Evolutionary conservation across 2,329 filamentous ascomycete species (phyloP).

Genomic region (Dactylella cylindrospora): DNA sequence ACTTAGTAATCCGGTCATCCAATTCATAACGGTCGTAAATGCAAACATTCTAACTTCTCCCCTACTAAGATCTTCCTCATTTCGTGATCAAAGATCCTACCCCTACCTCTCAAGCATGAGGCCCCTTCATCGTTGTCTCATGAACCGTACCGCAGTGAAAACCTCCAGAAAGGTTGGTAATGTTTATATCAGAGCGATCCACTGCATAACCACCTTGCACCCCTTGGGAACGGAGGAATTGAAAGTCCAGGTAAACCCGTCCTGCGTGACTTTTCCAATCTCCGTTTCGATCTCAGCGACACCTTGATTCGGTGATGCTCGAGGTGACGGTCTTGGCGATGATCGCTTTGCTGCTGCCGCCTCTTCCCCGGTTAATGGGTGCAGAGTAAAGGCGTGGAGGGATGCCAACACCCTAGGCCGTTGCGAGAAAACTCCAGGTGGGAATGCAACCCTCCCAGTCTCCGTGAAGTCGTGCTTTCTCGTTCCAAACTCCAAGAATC

Average conservation of each 20-base stretch:
- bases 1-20: too few species aligned
- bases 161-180: background rate
- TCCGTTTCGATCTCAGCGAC: constrained; percentile 19
- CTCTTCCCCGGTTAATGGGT: constrained; percentile 10
- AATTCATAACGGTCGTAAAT: too few species aligned
- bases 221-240: constrained; percentile 25
- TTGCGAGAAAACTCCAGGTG: constrained; percentile 20
- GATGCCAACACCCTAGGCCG: constrained; percentile 36
- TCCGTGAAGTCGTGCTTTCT: constrained; percentile 19
- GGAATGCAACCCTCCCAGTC: constrained; percentile 30
- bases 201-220: constrained; percentile 40
- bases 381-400: constrained; percentile 25
- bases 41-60: too few species aligned
- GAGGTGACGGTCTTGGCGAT: too few species aligned
- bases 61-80: too few species aligned
- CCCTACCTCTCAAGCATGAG: too few species aligned
- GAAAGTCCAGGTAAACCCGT: constrained; percentile 29
- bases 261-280: constrained; percentile 28
- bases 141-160: background rate
- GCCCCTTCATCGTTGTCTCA: too few species aligned
- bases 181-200: constrained; percentile 25
- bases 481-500: constrained; percentile 32
- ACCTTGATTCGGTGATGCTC: background rate
- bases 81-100: too few species aligned
- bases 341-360: constrained; percentile 8